Evolutionary conservation across 2,329 filamentous ascomycete genomes (phyloP).

Genomic region (Diaporthe amygdali): DNA sequence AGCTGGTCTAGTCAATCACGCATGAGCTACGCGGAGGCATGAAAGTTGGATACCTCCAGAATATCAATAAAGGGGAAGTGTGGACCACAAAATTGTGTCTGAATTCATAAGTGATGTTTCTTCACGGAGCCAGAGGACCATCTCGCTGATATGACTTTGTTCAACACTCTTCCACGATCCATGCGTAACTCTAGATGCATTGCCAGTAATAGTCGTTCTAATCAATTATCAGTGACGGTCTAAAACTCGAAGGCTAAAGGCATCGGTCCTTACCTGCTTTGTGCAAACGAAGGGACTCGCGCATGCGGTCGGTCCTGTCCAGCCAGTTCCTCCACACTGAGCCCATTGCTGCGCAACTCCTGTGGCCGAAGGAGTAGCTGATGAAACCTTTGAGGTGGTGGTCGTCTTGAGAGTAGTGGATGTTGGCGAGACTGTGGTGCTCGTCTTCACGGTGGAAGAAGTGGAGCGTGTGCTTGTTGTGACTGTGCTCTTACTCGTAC

Average conservation of each 20-base stretch:
- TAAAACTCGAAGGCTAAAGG: rapidly evolving
- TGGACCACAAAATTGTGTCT: too few relatives aligned
- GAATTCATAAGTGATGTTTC: background rate
- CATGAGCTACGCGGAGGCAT: background rate
- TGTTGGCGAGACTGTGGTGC: background rate
- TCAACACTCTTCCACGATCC: background rate
- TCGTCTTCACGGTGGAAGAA: background rate
- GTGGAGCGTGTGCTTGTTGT: background rate
- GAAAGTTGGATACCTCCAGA: background rate
- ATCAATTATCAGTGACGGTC: background rate
- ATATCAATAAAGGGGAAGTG: background rate
- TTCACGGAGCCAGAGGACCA: background rate
- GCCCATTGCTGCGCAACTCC: background rate
- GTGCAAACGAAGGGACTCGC: background rate
- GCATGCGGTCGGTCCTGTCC: background rate
- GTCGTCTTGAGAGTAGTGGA: background rate
- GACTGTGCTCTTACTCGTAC: background rate
- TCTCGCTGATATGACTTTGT: too few relatives aligned
- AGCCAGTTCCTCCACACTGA: background rate
- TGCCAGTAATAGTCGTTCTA: background rate
- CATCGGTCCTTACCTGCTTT: background rate
- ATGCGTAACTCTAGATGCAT: background rate
- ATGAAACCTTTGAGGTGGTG: background rate
- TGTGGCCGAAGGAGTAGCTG: background rate
- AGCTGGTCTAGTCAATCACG: too few relatives aligned